phyloP scores from a whole-genome alignment of 371 early-diverging fungal species.

The Rhizomucor pusillus region DNA sequence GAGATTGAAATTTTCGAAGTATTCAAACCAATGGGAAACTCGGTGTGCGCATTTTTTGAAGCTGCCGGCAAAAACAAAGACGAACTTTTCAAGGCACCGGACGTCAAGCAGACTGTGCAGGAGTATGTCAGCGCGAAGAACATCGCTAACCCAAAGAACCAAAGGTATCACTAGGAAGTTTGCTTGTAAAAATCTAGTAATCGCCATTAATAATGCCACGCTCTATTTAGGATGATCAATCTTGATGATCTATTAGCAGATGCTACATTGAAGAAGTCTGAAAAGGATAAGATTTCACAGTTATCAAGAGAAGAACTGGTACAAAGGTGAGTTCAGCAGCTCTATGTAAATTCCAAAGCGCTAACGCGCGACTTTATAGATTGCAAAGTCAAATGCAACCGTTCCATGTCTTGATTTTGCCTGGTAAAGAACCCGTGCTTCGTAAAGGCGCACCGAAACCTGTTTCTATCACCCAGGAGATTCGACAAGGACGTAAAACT shows the following conservation, averaged over 20 bases:
- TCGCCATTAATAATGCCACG: no score
- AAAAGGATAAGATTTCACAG: background rate
- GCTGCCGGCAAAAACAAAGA: conserved; percentile 53
- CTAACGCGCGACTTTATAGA: conserved; percentile 7
- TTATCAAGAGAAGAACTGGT: background rate
- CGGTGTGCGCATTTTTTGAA: conserved; percentile 49
- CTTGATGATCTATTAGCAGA: background rate
- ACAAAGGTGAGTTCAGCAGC: background rate
- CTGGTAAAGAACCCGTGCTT: conserved; percentile 41
- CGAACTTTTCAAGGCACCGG: conserved; percentile 46
- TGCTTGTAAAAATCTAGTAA: background rate
- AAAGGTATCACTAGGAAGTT: conserved; percentile 31
- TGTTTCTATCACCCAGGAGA: conserved; percentile 57
- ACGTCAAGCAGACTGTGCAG: conserved; percentile 52
- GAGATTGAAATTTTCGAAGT: conserved; percentile 43
- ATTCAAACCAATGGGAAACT: conserved; percentile 49
- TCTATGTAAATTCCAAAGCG: no score
- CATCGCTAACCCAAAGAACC: conserved; percentile 60
- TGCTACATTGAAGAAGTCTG: background rate
- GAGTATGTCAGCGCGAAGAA: conserved; percentile 59
- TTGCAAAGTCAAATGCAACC: conserved; percentile 54
- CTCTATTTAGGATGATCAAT: background rate
- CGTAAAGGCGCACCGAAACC: conserved; percentile 49
- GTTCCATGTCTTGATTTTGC: conserved; percentile 45
- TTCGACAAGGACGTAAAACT: conserved; percentile 63